Base-by-base conservation (phyloP, 106 monocot species). In the Ottelia alismoides region DNA sequence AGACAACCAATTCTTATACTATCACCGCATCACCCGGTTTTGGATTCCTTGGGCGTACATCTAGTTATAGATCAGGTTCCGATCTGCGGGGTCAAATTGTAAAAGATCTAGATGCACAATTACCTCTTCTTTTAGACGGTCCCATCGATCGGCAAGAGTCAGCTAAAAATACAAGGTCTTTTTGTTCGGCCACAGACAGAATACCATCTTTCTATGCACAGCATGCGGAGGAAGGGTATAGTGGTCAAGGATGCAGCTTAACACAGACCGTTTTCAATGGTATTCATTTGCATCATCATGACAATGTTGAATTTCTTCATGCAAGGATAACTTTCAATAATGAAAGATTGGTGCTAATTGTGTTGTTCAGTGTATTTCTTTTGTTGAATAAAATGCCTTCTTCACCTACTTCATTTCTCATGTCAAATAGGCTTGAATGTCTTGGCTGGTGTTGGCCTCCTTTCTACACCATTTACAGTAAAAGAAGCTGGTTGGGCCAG, bases 401-500 rank as follows among this genome's bases (percentile, higher is more conserved):
- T 43, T 43, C 16, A 43, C 40, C 40, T 16, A 16, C 16, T 7
- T 43, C 16, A 16, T 43, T 16, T 43, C 40, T 43, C 40, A 22
- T n/a, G n/a, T 55, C 51, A 16, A 53, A 53, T 63, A 94, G 94
- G 96, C n/a, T 52, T 89, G 26, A 96, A 96, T 74, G 85, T 85
- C 0, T 58, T 89, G 67, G 88, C 76, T 28, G 89, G 96, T 28
- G 76, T 98, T 24, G 96, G 96, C 31, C 17, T 98, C 63, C 71
- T 98, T 28, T 98, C 96, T n/a, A 82, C 78, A 30, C 96, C 96
- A 23, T 98, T 67, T 60, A 74, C 89, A 25, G 50, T 85, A 26
- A 82, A 74, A 65, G 96, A 98, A 56, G 78, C 96, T 65, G 96
- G 96, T 2, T 98, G 88, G 96, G 63, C 69, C n/a, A 72, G 96